phyloP scores from a whole-genome alignment of 1,284 basidiomycete species.

The Sparassis latifolia region DNA sequence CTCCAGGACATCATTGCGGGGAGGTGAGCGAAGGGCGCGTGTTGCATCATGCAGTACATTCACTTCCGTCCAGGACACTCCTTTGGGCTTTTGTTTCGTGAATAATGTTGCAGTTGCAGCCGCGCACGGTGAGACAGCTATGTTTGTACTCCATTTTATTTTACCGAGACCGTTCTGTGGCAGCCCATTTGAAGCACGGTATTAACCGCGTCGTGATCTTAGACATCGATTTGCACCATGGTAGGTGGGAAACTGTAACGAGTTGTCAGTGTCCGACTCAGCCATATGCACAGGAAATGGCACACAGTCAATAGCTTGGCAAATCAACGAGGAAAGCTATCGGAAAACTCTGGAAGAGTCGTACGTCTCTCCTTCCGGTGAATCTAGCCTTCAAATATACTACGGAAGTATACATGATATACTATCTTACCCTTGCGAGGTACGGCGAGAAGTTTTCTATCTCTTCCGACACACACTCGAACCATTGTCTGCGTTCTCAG shows the following conservation, averaged over 20 bases:
- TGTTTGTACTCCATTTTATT: not conserved
- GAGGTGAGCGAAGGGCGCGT: slow-evolving; percentile 31
- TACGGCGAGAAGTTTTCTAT: not conserved
- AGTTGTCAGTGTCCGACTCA: slow-evolving; percentile 19
- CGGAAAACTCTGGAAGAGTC: slow-evolving; percentile 54
- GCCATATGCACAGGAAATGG: slow-evolving; percentile 66
- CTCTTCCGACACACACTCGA: no score
- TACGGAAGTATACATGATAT: slow-evolving; percentile 92
- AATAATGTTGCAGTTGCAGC: slow-evolving; percentile 92
- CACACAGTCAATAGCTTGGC: slow-evolving; percentile 87
- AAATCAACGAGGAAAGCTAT: slow-evolving; percentile 86
- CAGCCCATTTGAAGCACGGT: slow-evolving; percentile 77
- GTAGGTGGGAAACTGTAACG: slow-evolving; percentile 24
- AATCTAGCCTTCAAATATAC: slow-evolving; percentile 64
- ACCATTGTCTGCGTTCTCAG: slow-evolving; percentile 27
- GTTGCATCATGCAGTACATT: not conserved
- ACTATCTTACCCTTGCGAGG: slow-evolving; percentile 89
- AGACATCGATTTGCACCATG: slow-evolving; percentile 93
- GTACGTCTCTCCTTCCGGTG: slow-evolving; percentile 24
- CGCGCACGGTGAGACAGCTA: slow-evolving; percentile 64
- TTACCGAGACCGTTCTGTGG: not conserved
- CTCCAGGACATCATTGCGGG: slow-evolving; percentile 90
- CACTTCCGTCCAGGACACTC: slow-evolving; percentile 42
- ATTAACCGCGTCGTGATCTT: slow-evolving; percentile 82
- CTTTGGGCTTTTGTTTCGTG: slow-evolving; percentile 90